Evolutionary conservation across 768 basidiomycete genomes (phyloP), one percentile per base, ranked within the genome.

Genomic region (Pleurotus djamor): DNA sequence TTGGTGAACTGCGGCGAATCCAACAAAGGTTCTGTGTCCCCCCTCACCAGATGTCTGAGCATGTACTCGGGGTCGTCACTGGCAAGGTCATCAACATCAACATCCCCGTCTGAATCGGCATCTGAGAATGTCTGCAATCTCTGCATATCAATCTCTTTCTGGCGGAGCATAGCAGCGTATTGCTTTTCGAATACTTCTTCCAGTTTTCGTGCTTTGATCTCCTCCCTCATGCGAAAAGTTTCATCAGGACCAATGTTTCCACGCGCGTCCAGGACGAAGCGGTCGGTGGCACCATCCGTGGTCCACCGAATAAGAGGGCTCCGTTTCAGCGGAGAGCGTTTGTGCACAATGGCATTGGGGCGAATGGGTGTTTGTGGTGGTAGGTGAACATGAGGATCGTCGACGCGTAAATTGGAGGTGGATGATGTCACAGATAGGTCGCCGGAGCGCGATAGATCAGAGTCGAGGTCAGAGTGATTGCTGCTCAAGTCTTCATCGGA

Each of bases 341-440:
- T 38, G 54, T 55, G 36, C n/a, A 41, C 8, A 14, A 16, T 32
- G 33, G 3, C 45, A 47, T 47, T 38, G 16, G 54, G 54, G 2
- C 54, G 54, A 50, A 17, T 33, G 5, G 54, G 54, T 43, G 54
- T 55, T n/a, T 55, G n/a, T n/a, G 54, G 54, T 9, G 54, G 54
- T 44, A 34, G 54, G 9, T 55, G 54, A 13, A 28, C 12, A 7
- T 8, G 5, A 12, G 14, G 14, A 48, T 12, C n/a, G 7, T 16
- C 45, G 33, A n/a, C n/a, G 32, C 38, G 37, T n/a, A 32, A 14
- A n/a, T 37, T 43, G 3, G 54, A 21, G 16, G 21, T 38, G 38
- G 37, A 55, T 4, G 41, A 50, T 28, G 21, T 28, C 21, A 28
- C 21, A 41, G 38, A 41, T 33, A 50, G 32, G 21, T 28, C 28